Base-by-base conservation (phyloP, 495 filamentous ascomycete genomes). In the Jackrogersella multiformis region DNA sequence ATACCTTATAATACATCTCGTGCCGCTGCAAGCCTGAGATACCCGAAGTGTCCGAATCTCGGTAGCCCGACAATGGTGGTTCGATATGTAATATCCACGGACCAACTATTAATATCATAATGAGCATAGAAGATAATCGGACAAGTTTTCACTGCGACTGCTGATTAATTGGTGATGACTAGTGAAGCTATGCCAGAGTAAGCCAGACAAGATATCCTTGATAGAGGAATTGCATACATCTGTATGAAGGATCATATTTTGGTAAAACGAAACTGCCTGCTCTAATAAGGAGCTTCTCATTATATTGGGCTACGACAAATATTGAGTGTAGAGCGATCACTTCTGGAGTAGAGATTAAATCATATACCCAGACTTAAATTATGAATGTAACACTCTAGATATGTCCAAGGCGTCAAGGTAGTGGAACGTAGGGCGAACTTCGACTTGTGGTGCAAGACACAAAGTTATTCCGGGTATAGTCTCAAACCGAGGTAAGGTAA, bases 381-480 rank as follows among this genome's bases (percentile, higher is more conserved):
- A 2, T 13, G 36, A 45, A 55, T 53, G 35, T 26, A 69, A 32
- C 24, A 26, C 4, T n/a, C 26, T 52, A 28, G 32, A 55, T 23
- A 51, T 48, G 34, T 56, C 35, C 18, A 45, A 49, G 35, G 18
- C 41, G 30, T 52, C 24, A 56, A 51, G 6, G 41, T 42, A 15
- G 55, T 64, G 61, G 21, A 61, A 61, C 53, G 66, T 52, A 2
- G 21, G 52, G 54, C 53, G 24, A 34, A 44, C 34, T 18, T 4
- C 32, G 9, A 23, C 41, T 13, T 48, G 15, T 54, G 39, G 41
- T 39, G 21, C 12, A 46, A 28, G 32, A 34, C 28, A 38, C n/a
- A 53, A 15, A 36, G 26, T 18, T 48, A 16, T 45, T 21, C 42
- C 23, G 6, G 36, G 36, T 42, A 45, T 4, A 16, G 28, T 13